A percentile compares a stretch with the other conserved stretches of the same genome.
phyloP scores from a whole-genome alignment of 441 rosid species.

The Breynia disticha region DNA sequence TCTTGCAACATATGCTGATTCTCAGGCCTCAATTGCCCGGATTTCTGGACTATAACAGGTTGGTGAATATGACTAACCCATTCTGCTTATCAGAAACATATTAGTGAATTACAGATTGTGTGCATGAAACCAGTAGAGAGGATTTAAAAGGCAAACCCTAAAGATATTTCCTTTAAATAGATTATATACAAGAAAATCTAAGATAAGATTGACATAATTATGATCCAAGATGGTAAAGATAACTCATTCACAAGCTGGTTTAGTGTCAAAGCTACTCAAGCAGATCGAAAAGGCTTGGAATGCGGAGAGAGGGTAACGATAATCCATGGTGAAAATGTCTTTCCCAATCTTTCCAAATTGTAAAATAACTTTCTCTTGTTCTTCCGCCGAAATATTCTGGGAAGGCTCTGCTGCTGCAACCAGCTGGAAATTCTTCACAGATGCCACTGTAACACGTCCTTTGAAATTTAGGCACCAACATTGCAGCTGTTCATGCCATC shows the following conservation, averaged over 20 bases:
- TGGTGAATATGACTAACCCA: slow-evolving; percentile 6
- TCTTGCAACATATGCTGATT: slow-evolving; percentile 6
- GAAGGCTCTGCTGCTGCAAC: slow-evolving; percentile 62
- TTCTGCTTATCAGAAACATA: slow-evolving; percentile 16
- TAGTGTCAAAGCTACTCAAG: slow-evolving; percentile 90
- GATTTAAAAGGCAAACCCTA: slow-evolving; percentile 10
- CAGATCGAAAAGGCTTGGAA: slow-evolving; percentile 94
- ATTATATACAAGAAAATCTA: slow-evolving; percentile 33
- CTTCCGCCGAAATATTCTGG: slow-evolving; percentile 43
- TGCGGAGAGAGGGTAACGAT: slow-evolving; percentile 84
- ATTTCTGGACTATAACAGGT: neutral
- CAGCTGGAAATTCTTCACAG: slow-evolving; percentile 91
- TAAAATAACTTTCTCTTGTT: slow-evolving; percentile 70
- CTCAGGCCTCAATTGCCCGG: neutral
- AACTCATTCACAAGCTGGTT: slow-evolving; percentile 82
- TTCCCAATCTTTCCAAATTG: slow-evolving; percentile 96
- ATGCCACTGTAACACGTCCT: slow-evolving; percentile 89
- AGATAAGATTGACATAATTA: slow-evolving; percentile 16
- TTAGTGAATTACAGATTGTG: slow-evolving; percentile 16
- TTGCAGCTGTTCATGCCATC: slow-evolving; percentile 95
- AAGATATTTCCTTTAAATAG: slow-evolving; percentile 16
- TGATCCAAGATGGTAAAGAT: slow-evolving; percentile 16
- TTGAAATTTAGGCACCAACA: slow-evolving; percentile 93
- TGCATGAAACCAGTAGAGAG: slow-evolving; percentile 5
- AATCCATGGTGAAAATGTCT: slow-evolving; percentile 95